A percentile compares a stretch with the other conserved stretches of the same genome.
Evolutionary conservation across 2,329 filamentous ascomycete genomes (phyloP).

Genomic region (Colletotrichum destructivum): DNA sequence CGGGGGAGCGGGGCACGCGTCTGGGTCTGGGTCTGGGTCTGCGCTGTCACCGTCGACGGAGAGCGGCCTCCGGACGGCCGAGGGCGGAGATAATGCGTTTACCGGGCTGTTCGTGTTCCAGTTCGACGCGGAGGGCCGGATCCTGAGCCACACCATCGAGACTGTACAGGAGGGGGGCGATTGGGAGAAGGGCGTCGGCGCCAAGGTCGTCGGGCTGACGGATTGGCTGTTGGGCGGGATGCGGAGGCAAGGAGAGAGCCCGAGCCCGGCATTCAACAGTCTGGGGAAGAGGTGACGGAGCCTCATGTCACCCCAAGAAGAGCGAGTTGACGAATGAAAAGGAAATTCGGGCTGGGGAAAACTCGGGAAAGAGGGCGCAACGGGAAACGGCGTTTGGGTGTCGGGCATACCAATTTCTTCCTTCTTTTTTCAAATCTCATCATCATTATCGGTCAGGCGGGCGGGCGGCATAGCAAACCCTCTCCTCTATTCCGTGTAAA

Average conservation of each 20-base stretch:
- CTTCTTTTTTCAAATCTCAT: not conserved
- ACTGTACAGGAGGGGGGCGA: slow-evolving; percentile 87
- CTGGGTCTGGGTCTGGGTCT: slow-evolving; percentile 56
- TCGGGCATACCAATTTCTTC: slow-evolving; percentile 30
- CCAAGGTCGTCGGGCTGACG: slow-evolving; percentile 90
- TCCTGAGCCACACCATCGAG: slow-evolving; percentile 93
- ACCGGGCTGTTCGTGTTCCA: slow-evolving; percentile 95
- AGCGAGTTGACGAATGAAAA: not conserved
- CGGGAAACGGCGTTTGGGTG: slow-evolving; percentile 26
- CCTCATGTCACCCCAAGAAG: not conserved
- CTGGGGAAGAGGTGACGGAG: slow-evolving; percentile 14
- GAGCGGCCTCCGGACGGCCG: slow-evolving; percentile 53
- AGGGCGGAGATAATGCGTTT: slow-evolving; percentile 81
- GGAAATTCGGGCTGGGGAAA: not conserved
- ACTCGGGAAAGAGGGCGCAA: slow-evolving; percentile 14
- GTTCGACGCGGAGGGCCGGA: slow-evolving; percentile 88
- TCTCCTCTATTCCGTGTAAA: slow-evolving; percentile 34
- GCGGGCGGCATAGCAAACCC: slow-evolving; percentile 32
- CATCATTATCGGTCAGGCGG: slow-evolving; percentile 29
- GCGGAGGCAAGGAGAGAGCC: slow-evolving; percentile 51
- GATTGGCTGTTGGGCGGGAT: slow-evolving; percentile 94
- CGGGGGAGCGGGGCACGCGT: slow-evolving; percentile 44
- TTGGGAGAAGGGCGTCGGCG: slow-evolving; percentile 85
- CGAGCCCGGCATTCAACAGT: slow-evolving; percentile 45
- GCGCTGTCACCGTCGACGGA: slow-evolving; percentile 39